These are phyloP conservation scores for Globisporangium takayamanum DNA, from an alignment of 352 stramenopile species.

Conservation along the genomic window DNA sequence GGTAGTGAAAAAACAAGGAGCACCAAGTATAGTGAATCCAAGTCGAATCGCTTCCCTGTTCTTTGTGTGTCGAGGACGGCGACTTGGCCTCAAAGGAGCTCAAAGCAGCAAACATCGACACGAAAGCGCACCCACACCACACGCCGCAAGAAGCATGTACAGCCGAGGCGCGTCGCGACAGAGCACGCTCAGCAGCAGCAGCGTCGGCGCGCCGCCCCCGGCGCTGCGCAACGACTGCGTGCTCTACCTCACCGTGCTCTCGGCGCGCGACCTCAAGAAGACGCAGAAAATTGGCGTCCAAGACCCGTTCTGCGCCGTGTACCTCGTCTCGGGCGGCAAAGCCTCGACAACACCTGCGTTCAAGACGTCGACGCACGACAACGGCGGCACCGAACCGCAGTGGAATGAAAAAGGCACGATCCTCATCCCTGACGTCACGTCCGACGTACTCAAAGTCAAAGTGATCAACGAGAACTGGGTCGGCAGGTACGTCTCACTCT, in stretches of 20 bases:
- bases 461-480: conserved; percentile 79
- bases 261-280: conserved; percentile 55
- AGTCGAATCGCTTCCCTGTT: too few species aligned
- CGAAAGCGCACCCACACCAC: background rate
- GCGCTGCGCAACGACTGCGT: conserved; percentile 65
- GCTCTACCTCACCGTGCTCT: conserved; percentile 61
- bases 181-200: conserved; percentile 10
- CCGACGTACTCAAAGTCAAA: conserved; percentile 61
- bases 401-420: conserved; percentile 78
- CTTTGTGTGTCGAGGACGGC: too few species aligned
- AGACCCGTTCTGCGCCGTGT: conserved; percentile 64
- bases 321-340: conserved; percentile 47
- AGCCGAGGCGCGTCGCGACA: conserved; percentile 11
- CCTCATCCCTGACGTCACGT: conserved; percentile 57
- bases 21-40: too few species aligned
- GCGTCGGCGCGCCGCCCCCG: background rate
- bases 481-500: conserved; percentile 38
- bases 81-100: too few species aligned
- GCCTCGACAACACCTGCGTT: conserved; percentile 48
- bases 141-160: conserved; percentile 5
- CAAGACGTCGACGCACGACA: conserved; percentile 69
- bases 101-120: background rate
- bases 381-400: conserved; percentile 52
- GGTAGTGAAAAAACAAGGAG: too few species aligned
- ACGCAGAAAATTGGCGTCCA: conserved; percentile 68